These are phyloP conservation scores for Teunomyces cretensis DNA, from an alignment of 805 yeast species.

Conservation along the genomic window DNA sequence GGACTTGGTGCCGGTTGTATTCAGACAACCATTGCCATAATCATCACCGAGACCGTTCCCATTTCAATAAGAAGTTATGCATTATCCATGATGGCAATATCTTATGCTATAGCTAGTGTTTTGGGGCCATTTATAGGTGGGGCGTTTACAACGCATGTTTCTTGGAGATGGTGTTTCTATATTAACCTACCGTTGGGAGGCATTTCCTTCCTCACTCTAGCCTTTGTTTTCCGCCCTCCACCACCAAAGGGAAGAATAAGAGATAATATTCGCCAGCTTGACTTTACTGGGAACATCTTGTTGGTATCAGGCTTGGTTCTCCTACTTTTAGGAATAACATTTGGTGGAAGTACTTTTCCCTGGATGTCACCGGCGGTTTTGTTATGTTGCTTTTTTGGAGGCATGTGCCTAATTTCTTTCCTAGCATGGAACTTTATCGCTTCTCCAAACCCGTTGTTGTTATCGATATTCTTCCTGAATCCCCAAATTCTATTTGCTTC, in stretches of 20 bases:
- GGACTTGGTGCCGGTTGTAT: slow-evolving; percentile 75
- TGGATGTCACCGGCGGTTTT: slow-evolving; percentile 21
- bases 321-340: slow-evolving; percentile 18
- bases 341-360: slow-evolving; percentile 19
- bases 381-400: slow-evolving; percentile 16
- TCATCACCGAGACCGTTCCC: slow-evolving; percentile 56
- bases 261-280: slow-evolving; percentile 16
- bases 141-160: slow-evolving; percentile 19
- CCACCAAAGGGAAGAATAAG: slow-evolving; percentile 13
- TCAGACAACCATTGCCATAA: slow-evolving; percentile 53
- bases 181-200: slow-evolving; percentile 24
- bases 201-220: slow-evolving; percentile 15
- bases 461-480: slow-evolving; percentile 9
- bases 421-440: slow-evolving; percentile 15
- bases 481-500: slow-evolving; percentile 18
- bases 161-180: slow-evolving; percentile 28
- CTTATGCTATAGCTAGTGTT: slow-evolving; percentile 20
- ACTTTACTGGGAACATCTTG: slow-evolving; percentile 19
- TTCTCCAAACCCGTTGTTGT: slow-evolving; percentile 16
- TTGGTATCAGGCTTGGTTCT: slow-evolving; percentile 17
- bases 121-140: slow-evolving; percentile 26
- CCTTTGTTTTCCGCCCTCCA: slow-evolving; percentile 21
- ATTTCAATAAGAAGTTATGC: slow-evolving; percentile 20
- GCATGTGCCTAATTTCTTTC: slow-evolving; percentile 12
- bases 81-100: slow-evolving; percentile 17